phyloP scores from a whole-genome alignment of 2,329 filamentous ascomycete genomes.

The Microcyclospora pomicola region DNA sequence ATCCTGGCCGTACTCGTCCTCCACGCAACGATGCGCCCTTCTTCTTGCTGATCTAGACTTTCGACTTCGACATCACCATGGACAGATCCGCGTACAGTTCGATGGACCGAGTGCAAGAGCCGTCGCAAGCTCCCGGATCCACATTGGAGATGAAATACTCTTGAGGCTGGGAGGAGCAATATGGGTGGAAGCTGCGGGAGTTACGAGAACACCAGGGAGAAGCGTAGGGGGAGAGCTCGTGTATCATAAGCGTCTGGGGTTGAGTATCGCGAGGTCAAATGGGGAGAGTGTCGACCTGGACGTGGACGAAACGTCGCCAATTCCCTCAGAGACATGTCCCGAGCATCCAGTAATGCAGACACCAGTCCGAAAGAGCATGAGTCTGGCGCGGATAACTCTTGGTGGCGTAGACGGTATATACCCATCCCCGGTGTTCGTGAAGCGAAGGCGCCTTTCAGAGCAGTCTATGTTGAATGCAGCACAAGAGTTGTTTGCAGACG shows the following conservation, averaged over 20 bases:
- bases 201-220: constrained; percentile 40
- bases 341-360: constrained; percentile 1
- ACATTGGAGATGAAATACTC: constrained; percentile 63
- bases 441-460: constrained; percentile 54
- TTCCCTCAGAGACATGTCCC: neutral
- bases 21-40: constrained; percentile 59
- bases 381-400: constrained; percentile 6
- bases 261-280: constrained; percentile 16
- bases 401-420: constrained; percentile 32
- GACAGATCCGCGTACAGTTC: constrained; percentile 71
- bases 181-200: constrained; percentile 46
- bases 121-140: constrained; percentile 52
- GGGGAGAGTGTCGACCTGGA: constrained; percentile 4
- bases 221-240: constrained; percentile 44
- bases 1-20: constrained; percentile 80
- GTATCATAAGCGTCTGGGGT: constrained; percentile 27
- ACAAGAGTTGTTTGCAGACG: constrained; percentile 53
- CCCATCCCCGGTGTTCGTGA: constrained; percentile 68
- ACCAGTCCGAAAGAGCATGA: constrained; percentile 1
- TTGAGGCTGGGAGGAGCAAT: constrained; percentile 55
- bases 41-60: constrained; percentile 76
- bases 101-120: constrained; percentile 54
- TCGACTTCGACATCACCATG: constrained; percentile 58
- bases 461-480: constrained; percentile 51
- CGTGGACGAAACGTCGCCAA: constrained; percentile 3